Evolutionary conservation across 2,329 filamentous ascomycete species (phyloP).

Genomic region (Colletotrichum lindemuthianum): DNA sequence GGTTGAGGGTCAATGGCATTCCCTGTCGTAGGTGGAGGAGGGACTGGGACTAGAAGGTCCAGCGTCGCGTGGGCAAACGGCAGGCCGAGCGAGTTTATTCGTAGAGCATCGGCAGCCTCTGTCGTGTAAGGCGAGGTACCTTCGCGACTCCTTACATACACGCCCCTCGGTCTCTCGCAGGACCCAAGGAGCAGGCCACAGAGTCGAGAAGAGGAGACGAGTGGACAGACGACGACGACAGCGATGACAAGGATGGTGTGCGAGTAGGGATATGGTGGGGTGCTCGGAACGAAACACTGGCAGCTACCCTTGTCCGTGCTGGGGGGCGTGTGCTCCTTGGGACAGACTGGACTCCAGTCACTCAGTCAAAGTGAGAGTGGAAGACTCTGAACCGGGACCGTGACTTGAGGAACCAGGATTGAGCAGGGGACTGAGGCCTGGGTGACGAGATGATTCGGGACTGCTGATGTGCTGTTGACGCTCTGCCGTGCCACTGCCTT

Average conservation of each 20-base stretch:
- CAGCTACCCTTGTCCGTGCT: conserved; percentile 36
- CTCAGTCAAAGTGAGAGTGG: neutral
- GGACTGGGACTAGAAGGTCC: conserved; percentile 23
- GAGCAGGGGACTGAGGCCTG: conserved; percentile 30
- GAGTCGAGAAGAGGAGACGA: conserved; percentile 3
- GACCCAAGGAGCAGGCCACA: conserved; percentile 17
- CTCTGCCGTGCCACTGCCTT: conserved; percentile 20
- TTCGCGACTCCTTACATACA: conserved; percentile 22
- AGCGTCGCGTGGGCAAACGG: conserved; percentile 35
- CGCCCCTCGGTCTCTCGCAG: conserved; percentile 24
- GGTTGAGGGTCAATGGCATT: conserved; percentile 33
- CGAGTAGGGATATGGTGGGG: conserved; percentile 27
- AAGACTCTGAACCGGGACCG: conserved; percentile 1
- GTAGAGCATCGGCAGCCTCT: conserved; percentile 17
- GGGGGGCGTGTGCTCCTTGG: conserved; percentile 33
- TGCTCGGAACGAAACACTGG: conserved; percentile 36
- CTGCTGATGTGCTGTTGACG: conserved; percentile 26
- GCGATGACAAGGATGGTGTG: conserved; percentile 27
- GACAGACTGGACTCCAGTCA: conserved; percentile 22
- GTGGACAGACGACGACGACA: conserved; percentile 23
- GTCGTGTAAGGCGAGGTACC: neutral
- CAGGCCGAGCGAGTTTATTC: conserved; percentile 36
- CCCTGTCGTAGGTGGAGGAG: conserved; percentile 28
- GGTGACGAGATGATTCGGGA: conserved; percentile 33
- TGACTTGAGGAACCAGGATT: conserved; percentile 21